Base-by-base conservation (phyloP, 2,329 filamentous ascomycete genomes). In the Fusarium sp. region DNA sequence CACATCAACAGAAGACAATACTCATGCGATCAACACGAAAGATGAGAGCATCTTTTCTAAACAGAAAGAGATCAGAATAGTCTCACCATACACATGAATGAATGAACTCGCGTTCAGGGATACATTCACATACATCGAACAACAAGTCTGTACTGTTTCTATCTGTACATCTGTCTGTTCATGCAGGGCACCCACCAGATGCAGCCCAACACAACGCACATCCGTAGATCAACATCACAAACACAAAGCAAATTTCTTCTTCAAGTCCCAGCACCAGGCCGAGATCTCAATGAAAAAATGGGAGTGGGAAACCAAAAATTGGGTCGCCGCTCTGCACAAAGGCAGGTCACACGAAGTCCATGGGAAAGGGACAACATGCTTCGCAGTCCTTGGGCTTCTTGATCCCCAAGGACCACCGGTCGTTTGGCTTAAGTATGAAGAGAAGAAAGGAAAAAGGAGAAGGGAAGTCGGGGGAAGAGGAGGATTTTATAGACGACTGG, bases 231-330 rank as follows among this genome's bases (percentile, higher is more conserved):
- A 50, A n/a, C 30, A 56, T 30, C 37, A 44, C 3, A 3, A 23
- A 6, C 10, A 10, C 5, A 49, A 26, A 54, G 41, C 8, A 10
- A 38, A 9, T 15, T 53, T 71, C 67, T 69, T 72, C 70, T 72
- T 72, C 70, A 57, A 72, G 67, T 7, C 70, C 40, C 23, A 28
- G 55, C 57, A 28, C 60, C 45, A 67, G 52, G 60, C 70, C 26
- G 31, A 40, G 34, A 51, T 41, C 64, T 26, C 54, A 72, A 72
- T 72, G 70, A 71, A 71, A 71, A 72, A 71, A 60, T 65, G 13
- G 6, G 34, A 10, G 15, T 26, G n/a, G 12, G 18, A 18, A 36
- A 62, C 28, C 57, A 70, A 72, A 72, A 70, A 67, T 61, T 70
- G n/a, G 47, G 0, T 33, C 12, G 38, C 67, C 57, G 63, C 57